A percentile compares a stretch with the other conserved stretches of the same genome.
phyloP scores from a whole-genome alignment of 2,329 filamentous ascomycete species.

The Paramyrothecium roridum region DNA sequence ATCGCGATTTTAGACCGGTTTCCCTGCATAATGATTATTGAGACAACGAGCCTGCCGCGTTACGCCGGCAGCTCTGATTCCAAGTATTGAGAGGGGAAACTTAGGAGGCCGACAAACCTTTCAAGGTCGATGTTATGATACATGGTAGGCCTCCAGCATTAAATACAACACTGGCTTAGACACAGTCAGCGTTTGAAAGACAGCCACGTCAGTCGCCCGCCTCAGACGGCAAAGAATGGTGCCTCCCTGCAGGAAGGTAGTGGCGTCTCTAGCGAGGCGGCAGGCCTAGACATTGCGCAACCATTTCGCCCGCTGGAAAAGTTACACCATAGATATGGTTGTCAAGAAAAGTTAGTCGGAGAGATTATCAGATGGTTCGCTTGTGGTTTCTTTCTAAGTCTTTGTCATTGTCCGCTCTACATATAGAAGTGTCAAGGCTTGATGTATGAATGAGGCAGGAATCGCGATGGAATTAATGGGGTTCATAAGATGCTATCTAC shows the following conservation, averaged over 20 bases:
- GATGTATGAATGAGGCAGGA: no score
- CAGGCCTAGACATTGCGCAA: neutral
- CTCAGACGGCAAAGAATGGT: neutral
- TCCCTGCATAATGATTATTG: neutral
- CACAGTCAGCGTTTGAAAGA: neutral
- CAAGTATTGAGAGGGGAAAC: neutral
- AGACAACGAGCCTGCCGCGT: neutral
- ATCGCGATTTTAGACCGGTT: neutral
- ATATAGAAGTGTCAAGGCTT: no score
- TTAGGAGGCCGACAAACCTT: neutral
- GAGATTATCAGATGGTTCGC: no score
- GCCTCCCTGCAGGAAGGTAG: neutral
- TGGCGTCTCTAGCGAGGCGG: neutral
- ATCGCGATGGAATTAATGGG: neutral
- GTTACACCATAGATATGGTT: no score
- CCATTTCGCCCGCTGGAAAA: no score
- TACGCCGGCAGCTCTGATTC: neutral
- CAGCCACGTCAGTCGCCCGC: neutral
- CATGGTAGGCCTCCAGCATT: neutral
- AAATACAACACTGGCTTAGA: neutral
- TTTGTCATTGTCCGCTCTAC: no score
- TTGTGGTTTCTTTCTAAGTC: no score
- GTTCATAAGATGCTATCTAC: neutral
- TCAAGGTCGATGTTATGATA: neutral
- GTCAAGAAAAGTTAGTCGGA: no score